These are phyloP conservation scores for Niebla homalea DNA, from an alignment of 495 filamentous ascomycete species.

Conservation along the genomic window DNA sequence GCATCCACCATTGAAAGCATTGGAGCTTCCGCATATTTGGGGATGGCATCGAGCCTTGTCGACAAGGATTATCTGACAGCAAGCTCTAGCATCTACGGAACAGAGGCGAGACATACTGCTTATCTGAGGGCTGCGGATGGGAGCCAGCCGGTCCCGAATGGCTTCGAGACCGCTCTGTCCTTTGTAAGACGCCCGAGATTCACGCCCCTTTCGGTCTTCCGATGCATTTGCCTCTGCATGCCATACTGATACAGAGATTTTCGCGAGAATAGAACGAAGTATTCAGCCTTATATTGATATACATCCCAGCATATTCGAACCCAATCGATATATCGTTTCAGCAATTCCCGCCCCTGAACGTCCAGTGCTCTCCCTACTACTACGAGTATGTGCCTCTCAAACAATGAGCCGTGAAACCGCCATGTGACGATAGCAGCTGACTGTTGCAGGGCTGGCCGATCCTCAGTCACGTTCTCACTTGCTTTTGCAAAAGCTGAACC, in stretches of 20 bases:
- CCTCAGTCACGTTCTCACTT: conserved; percentile 17
- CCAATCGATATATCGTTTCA: conserved; percentile 25
- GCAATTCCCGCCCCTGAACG: conserved; percentile 23
- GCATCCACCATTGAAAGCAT: conserved; percentile 32
- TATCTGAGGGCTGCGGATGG: conserved; percentile 26
- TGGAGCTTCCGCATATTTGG: conserved; percentile 28
- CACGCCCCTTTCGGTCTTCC: neutral
- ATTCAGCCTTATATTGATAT: conserved; percentile 30
- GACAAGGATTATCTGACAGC: conserved; percentile 29
- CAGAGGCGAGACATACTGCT: conserved; percentile 35
- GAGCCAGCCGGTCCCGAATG: conserved; percentile 29
- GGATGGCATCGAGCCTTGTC: conserved; percentile 28
- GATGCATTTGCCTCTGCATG: neutral
- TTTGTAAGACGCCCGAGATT: conserved; percentile 11
- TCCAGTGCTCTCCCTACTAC: conserved; percentile 10
- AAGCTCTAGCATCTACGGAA: conserved; percentile 33
- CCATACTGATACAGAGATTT: neutral
- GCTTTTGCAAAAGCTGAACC: conserved; percentile 11
- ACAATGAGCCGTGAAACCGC: too few species aligned
- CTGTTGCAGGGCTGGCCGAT: conserved; percentile 11
- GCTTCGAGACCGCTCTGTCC: conserved; percentile 31
- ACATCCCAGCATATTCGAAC: conserved; percentile 28
- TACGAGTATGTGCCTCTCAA: conserved; percentile 4
- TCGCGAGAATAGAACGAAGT: conserved; percentile 21
- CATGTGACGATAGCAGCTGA: neutral